Percentiles rank a stretch among this genome's conserved stretches.
Evolutionary conservation across 1,284 basidiomycete species (phyloP).

Genomic region (Rugosomyces carneus): DNA sequence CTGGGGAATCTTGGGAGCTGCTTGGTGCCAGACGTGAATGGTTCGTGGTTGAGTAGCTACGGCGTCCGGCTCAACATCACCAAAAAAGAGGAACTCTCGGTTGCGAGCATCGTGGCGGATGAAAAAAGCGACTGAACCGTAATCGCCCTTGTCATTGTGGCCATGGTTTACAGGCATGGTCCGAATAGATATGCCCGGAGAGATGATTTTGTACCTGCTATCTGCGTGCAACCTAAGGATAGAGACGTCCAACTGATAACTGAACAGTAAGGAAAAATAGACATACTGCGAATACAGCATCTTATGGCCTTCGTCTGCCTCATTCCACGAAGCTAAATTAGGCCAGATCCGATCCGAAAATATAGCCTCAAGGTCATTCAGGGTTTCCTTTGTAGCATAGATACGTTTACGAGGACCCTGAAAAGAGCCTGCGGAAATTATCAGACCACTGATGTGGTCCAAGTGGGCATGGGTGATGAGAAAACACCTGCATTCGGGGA

Average conservation of each 20-base stretch:
- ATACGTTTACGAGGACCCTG: conserved; percentile 60
- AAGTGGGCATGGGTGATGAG: conserved; percentile 79
- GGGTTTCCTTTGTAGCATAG: conserved; percentile 52
- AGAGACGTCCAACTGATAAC: background rate
- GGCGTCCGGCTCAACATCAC: conserved; percentile 77
- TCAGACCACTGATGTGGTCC: conserved; percentile 73
- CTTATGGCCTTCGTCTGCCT: conserved; percentile 47
- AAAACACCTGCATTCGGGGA: conserved; percentile 46
- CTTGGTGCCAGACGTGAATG: conserved; percentile 61
- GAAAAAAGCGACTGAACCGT: conserved; percentile 74
- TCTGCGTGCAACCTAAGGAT: conserved; percentile 35
- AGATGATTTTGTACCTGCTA: conserved; percentile 45
- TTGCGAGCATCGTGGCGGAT: conserved; percentile 52
- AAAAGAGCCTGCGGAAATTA: conserved; percentile 70
- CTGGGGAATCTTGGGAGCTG: conserved; percentile 62
- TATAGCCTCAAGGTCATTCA: conserved; percentile 65
- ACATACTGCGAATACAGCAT: conserved; percentile 57
- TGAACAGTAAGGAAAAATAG: conserved; percentile 1
- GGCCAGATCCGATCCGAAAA: conserved; percentile 82
- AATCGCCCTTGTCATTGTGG: conserved; percentile 41
- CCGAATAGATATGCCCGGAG: conserved; percentile 54
- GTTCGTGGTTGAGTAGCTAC: conserved; percentile 53
- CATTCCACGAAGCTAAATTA: conserved; percentile 70
- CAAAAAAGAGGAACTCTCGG: conserved; percentile 76
- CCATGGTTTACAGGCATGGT: conserved; percentile 71